These are phyloP conservation scores for Dactylonectria estremocensis DNA, from an alignment of 2,329 filamentous ascomycete genomes.

Conservation along the genomic window DNA sequence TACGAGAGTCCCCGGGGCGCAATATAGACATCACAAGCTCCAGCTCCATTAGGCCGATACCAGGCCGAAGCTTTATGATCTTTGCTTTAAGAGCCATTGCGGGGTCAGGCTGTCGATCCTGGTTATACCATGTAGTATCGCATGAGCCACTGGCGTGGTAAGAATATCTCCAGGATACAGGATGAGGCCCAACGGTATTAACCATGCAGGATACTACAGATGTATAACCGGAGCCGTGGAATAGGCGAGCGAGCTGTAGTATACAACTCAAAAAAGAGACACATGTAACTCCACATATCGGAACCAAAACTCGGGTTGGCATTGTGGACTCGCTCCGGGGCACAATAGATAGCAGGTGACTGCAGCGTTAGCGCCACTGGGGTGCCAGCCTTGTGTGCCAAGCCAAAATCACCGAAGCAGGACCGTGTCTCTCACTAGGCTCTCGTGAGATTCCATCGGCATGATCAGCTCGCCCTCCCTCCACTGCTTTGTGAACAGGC, in stretches of 20 bases:
- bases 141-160: not conserved
- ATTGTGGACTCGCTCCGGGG: constrained; percentile 35
- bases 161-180: constrained; percentile 30
- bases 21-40: constrained; percentile 14
- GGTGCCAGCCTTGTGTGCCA: constrained; percentile 23
- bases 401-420: constrained; percentile 32
- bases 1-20: constrained; percentile 19
- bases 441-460: constrained; percentile 21
- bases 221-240: not conserved
- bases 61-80: too few relatives aligned
- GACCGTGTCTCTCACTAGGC: constrained; percentile 22
- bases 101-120: constrained; percentile 2
- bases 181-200: constrained; percentile 21
- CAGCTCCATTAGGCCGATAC: not conserved
- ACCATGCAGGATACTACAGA: constrained; percentile 13
- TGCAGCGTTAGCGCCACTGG: constrained; percentile 19
- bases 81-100: constrained; percentile 18
- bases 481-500: constrained; percentile 17
- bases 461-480: constrained; percentile 29
- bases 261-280: constrained; percentile 32
- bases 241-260: too few relatives aligned
- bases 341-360: constrained; percentile 32
- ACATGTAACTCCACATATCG: constrained; percentile 38
- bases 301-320: constrained; percentile 28
- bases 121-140: constrained; percentile 29